These are phyloP conservation scores for Gracilariopsis chorda DNA, from an alignment of 23 red algal genomes.

Conservation along the genomic window DNA sequence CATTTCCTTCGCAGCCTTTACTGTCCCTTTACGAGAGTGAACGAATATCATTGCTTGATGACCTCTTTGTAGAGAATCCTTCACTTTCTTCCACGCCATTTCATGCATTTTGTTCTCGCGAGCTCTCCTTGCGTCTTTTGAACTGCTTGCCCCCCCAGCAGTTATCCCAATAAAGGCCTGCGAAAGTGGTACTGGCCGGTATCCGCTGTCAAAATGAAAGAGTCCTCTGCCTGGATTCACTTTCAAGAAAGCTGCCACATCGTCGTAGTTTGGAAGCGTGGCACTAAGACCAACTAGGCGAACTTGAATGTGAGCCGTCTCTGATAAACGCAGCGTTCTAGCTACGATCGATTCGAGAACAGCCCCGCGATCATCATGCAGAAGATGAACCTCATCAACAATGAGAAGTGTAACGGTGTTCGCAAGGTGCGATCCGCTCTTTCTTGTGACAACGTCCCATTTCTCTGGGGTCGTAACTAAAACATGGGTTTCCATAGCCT, in stretches of 20 bases:
- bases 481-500: constrained; percentile 77
- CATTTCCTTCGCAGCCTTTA: constrained; percentile 69
- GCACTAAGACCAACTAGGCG: constrained; percentile 94
- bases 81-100: constrained; percentile 76
- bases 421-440: constrained; percentile 71
- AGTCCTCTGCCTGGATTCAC: constrained; percentile 73
- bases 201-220: constrained; percentile 88
- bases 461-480: constrained; percentile 99
- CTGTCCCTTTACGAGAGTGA: constrained; percentile 91
- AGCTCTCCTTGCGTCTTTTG: constrained; percentile 31
- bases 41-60: constrained; percentile 99
- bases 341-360: constrained; percentile 97
- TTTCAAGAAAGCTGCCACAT: constrained; percentile 89
- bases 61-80: constrained; percentile 62
- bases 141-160: constrained; percentile 38
- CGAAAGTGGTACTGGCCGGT: constrained; percentile 87
- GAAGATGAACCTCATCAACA: constrained; percentile 95
- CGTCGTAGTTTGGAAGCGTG: constrained; percentile 92
- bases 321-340: constrained; percentile 77
- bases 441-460: constrained; percentile 98
- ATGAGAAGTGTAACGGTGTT: constrained; percentile 82
- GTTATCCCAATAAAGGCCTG: constrained; percentile 84
- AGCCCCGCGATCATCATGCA: constrained; percentile 96
- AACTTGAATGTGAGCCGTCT: constrained; percentile 61
- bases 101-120: constrained; percentile 74